Percentiles rank a stretch among this genome's conserved stretches.
phyloP scores from a whole-genome alignment of 768 basidiomycete species.

The Neoboletus magnificus region DNA sequence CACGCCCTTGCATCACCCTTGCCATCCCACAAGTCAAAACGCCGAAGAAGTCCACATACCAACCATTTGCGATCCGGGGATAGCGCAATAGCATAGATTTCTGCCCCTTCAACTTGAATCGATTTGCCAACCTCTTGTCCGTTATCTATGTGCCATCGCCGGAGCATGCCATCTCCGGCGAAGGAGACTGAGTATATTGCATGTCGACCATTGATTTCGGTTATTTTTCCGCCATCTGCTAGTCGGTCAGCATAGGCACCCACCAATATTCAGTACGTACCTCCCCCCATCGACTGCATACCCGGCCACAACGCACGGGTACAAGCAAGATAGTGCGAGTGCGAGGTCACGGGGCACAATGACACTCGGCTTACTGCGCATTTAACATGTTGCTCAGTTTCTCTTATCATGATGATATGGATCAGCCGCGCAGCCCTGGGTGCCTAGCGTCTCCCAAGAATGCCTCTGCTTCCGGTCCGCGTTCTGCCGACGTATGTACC shows the following conservation, averaged over 20 bases:
- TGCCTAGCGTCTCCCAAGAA: too few species aligned
- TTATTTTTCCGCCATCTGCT: background rate
- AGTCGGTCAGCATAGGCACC: background rate
- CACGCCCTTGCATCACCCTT: background rate
- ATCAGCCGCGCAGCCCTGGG: too few species aligned
- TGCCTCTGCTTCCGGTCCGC: too few species aligned
- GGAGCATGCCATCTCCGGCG: background rate
- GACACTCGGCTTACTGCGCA: too few species aligned
- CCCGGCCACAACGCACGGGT: too few species aligned
- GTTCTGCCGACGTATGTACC: too few species aligned
- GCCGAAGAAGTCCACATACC: background rate
- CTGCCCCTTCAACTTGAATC: background rate
- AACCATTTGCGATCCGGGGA: background rate
- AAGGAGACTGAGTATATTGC: background rate
- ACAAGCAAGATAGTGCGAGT: background rate
- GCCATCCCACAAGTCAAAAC: background rate
- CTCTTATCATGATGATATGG: too few species aligned
- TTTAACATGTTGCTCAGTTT: too few species aligned
- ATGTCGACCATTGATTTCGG: too few species aligned
- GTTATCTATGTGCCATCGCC: background rate
- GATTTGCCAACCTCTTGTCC: background rate
- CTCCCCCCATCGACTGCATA: background rate
- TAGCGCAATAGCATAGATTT: too few species aligned
- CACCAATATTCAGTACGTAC: background rate
- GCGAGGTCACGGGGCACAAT: too few species aligned